Evolutionary conservation across 225 moss, liverwort and hornwort genomes (phyloP).

Genomic region (Asterella californica): DNA sequence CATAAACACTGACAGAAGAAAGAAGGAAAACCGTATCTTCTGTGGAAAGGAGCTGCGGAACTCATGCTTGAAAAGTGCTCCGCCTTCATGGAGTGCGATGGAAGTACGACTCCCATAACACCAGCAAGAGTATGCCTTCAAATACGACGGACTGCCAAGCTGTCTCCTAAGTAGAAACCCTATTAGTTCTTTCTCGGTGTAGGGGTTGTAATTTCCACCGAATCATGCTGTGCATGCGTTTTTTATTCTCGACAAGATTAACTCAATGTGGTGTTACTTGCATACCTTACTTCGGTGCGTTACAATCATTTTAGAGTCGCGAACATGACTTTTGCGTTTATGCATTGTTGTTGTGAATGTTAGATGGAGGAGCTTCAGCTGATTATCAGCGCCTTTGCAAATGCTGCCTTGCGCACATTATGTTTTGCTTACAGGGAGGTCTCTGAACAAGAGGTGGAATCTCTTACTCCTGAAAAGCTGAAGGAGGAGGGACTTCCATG

Average conservation of each 20-base stretch:
- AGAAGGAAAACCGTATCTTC: slow-evolving; percentile 62
- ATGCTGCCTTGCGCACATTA: slow-evolving; percentile 82
- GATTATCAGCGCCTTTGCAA: slow-evolving; percentile 91
- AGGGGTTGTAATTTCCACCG: not conserved
- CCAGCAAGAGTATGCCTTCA: slow-evolving; percentile 35
- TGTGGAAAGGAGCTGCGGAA: slow-evolving; percentile 96
- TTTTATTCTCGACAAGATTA: not conserved
- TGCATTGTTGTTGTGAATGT: slow-evolving; percentile 27
- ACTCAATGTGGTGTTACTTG: not conserved
- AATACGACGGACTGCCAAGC: not conserved
- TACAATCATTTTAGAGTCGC: not conserved
- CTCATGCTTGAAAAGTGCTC: slow-evolving; percentile 74
- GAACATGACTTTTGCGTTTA: not conserved
- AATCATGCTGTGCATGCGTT: not conserved
- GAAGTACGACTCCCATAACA: slow-evolving; percentile 45
- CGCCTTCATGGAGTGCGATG: slow-evolving; percentile 52
- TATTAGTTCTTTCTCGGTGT: not conserved
- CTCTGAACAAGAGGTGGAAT: slow-evolving; percentile 44
- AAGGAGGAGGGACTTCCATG: slow-evolving; percentile 66
- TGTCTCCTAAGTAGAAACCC: not conserved
- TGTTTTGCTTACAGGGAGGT: slow-evolving; percentile 84
- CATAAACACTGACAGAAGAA: slow-evolving; percentile 39
- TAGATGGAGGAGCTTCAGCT: slow-evolving; percentile 78
- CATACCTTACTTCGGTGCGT: not conserved
- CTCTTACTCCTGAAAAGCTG: slow-evolving; percentile 50